Conservation (phyloP, 805 yeast genomes). For the Yamadazyma laniorum region DNA sequence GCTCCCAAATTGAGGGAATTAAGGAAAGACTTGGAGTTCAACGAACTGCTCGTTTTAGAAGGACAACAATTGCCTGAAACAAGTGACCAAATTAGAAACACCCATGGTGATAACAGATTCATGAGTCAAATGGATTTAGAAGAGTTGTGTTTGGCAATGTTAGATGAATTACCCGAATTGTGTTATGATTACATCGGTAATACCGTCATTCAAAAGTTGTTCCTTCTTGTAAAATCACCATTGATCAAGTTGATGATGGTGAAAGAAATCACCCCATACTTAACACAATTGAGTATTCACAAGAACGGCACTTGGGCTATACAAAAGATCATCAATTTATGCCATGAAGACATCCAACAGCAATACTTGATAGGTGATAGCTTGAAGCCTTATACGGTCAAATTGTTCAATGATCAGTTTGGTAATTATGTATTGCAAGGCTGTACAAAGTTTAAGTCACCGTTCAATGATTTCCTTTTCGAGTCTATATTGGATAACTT, state of each 20-base stretch:
- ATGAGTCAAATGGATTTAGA: constrained; percentile 64
- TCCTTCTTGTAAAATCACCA: constrained; percentile 62
- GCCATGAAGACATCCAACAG: constrained; percentile 48
- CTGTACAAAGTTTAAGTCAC: constrained; percentile 84
- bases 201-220: constrained; percentile 90
- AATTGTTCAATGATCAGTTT: constrained; percentile 89
- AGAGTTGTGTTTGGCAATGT: constrained; percentile 77
- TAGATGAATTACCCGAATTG: constrained; percentile 84
- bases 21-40: constrained; percentile 54
- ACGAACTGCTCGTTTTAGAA: constrained; percentile 20
- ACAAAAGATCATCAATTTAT: constrained; percentile 81
- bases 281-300: constrained; percentile 92
- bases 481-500: constrained; percentile 79
- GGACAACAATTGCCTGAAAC: constrained; percentile 7
- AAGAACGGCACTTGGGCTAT: constrained; percentile 99
- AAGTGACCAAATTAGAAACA: constrained; percentile 4
- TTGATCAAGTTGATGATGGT: constrained; percentile 79
- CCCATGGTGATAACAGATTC: constrained; percentile 13
- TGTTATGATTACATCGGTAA: constrained; percentile 93
- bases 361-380: constrained; percentile 65
- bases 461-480: constrained; percentile 85
- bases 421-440: constrained; percentile 97
- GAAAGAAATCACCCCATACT: constrained; percentile 68
- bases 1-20: constrained; percentile 86
- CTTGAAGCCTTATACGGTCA: constrained; percentile 76